Conservation (phyloP, 2,329 filamentous ascomycete genomes). For the Canariomyces notabilis region DNA sequence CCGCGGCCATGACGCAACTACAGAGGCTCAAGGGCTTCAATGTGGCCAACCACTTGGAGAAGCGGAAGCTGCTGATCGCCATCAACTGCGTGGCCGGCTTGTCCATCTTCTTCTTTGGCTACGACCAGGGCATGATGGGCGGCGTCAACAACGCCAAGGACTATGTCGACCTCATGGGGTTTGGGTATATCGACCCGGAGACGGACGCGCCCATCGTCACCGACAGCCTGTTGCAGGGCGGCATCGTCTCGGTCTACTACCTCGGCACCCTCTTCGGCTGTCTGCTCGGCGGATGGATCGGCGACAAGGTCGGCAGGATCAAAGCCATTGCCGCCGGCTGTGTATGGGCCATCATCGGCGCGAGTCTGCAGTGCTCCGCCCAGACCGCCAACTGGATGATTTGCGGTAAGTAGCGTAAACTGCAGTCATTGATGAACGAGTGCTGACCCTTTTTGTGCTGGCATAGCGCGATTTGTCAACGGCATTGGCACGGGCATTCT, state of each 20-base stretch:
- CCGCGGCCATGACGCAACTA: too few relatives aligned
- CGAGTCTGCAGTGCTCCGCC: too few relatives aligned
- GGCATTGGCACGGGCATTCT: neutral
- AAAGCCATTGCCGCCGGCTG: neutral
- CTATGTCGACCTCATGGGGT: constrained; percentile 58
- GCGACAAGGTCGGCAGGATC: neutral
- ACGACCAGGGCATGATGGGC: constrained; percentile 53
- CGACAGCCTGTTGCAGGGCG: neutral
- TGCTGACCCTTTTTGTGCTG: too few relatives aligned
- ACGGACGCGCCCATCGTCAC: neutral
- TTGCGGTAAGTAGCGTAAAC: too few relatives aligned
- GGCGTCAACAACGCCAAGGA: constrained; percentile 62
- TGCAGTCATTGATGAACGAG: too few relatives aligned
- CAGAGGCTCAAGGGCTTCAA: too few relatives aligned
- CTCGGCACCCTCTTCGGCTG: neutral
- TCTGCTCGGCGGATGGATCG: neutral
- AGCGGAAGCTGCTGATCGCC: constrained; percentile 1
- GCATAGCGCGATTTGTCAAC: neutral
- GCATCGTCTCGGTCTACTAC: constrained; percentile 1
- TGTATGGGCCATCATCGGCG: too few relatives aligned
- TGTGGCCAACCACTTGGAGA: neutral
- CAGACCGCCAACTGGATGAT: too few relatives aligned
- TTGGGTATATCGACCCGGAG: too few relatives aligned
- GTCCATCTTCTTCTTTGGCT: constrained; percentile 46
- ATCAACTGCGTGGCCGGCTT: neutral